Evolutionary conservation across 2,329 filamentous ascomycete genomes (phyloP).

Genomic region (Microdochium bolleyi): DNA sequence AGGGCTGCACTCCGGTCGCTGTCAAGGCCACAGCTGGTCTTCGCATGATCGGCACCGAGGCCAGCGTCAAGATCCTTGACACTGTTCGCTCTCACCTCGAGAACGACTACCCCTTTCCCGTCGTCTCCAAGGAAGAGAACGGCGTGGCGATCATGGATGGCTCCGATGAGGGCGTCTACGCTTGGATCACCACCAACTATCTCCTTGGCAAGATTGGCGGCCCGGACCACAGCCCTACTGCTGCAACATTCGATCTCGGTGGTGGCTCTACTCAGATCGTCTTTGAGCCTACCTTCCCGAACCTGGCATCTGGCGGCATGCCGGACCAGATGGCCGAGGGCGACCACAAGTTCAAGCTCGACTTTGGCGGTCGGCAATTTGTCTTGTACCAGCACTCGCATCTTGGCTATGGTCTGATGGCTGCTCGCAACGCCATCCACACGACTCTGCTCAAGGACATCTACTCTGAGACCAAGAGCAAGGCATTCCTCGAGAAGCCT

Average conservation of each 20-base stretch:
- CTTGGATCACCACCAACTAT: constrained; percentile 99
- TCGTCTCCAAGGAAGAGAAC: constrained; percentile 75
- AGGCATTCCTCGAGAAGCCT: constrained; percentile 25
- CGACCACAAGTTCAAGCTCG: constrained; percentile 90
- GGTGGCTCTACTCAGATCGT: constrained; percentile 98
- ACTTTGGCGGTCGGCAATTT: constrained; percentile 85
- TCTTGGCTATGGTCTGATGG: constrained; percentile 93
- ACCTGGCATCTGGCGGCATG: constrained; percentile 65
- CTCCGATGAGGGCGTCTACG: constrained; percentile 93
- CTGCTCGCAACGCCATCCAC: constrained; percentile 83
- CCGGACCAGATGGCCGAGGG: constrained; percentile 78
- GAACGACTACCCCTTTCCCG: constrained; percentile 86
- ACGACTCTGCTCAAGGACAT: constrained; percentile 65
- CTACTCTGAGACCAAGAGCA: constrained; percentile 52
- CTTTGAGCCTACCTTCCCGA: constrained; percentile 89
- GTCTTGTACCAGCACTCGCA: constrained; percentile 97
- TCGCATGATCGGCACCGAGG: constrained; percentile 73
- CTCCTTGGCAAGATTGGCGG: constrained; percentile 95
- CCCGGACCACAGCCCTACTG: constrained; percentile 81
- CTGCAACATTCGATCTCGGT: constrained; percentile 91
- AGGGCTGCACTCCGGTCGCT: constrained; percentile 88
- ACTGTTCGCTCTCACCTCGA: constrained; percentile 81
- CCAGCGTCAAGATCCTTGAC: constrained; percentile 75
- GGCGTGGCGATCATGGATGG: constrained; percentile 98
- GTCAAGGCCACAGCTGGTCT: constrained; percentile 96